Evolutionary conservation across 176 grass and related monocot genomes (phyloP).

Genomic region (Avena eriantha): DNA sequence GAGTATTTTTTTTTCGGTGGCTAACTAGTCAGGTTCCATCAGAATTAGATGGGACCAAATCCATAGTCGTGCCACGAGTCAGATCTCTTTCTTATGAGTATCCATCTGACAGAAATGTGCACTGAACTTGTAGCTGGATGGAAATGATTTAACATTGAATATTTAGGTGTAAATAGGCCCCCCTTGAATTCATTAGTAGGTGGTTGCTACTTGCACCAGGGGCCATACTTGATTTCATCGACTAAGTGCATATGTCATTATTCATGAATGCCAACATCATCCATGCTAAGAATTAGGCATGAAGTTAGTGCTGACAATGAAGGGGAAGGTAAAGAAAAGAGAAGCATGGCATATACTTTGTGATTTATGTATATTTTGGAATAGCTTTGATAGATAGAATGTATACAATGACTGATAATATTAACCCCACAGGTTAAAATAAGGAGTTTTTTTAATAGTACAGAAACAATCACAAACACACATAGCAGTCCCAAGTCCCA

Average conservation of each 20-base stretch:
- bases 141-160: slow-evolving; percentile 34
- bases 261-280: slow-evolving; percentile 33
- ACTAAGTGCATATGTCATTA: not conserved
- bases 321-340: not conserved
- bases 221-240: slow-evolving; percentile 36
- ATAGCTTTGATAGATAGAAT: not conserved
- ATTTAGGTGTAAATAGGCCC: not conserved
- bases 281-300: not conserved
- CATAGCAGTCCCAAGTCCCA: not conserved
- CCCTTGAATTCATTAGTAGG: slow-evolving; percentile 38
- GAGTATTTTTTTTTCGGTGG: not conserved
- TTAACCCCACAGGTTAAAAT: not conserved
- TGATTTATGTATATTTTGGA: not conserved
- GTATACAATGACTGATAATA: slow-evolving; percentile 1
- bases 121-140: slow-evolving; percentile 32
- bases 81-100: slow-evolving; percentile 26
- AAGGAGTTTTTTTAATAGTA: not conserved
- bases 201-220: slow-evolving; percentile 32
- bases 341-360: not conserved
- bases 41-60: slow-evolving; percentile 35
- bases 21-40: slow-evolving; percentile 36
- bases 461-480: not conserved
- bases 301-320: slow-evolving; percentile 3
- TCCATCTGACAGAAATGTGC: slow-evolving; percentile 34
- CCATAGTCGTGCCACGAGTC: not conserved